These are phyloP conservation scores for Sporothrix inflata DNA, from an alignment of 2,329 filamentous ascomycete genomes.

Conservation along the genomic window DNA sequence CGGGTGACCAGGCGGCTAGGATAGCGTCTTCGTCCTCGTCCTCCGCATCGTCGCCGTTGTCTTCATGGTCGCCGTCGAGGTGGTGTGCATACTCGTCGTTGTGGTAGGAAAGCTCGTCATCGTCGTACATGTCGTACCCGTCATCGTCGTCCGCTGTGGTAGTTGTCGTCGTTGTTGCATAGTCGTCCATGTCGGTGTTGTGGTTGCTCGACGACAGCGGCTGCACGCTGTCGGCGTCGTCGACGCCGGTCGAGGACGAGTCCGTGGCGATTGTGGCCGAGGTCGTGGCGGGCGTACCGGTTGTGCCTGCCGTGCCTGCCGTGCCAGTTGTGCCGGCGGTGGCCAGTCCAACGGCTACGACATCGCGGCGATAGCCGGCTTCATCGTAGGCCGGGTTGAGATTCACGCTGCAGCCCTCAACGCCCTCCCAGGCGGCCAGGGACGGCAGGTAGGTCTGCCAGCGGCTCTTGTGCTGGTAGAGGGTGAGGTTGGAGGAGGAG, in stretches of 20 bases:
- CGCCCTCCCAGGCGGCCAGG: slow-evolving; percentile 29
- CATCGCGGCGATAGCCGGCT: slow-evolving; percentile 13
- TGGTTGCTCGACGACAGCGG: slow-evolving; percentile 22
- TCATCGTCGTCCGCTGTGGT: slow-evolving; percentile 9
- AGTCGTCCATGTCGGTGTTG: slow-evolving; percentile 10
- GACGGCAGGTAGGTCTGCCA: slow-evolving; percentile 31
- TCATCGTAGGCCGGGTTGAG: slow-evolving; percentile 25
- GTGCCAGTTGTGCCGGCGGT: background rate
- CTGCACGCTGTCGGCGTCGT: slow-evolving; percentile 17
- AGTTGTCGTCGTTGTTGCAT: background rate
- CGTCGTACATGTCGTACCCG: background rate
- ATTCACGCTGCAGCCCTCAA: slow-evolving; percentile 30
- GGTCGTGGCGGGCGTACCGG: background rate
- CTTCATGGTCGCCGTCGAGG: background rate
- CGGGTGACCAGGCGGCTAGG: slow-evolving; percentile 26
- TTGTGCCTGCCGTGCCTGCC: background rate
- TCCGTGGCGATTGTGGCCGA: background rate
- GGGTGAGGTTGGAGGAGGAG: slow-evolving; percentile 25
- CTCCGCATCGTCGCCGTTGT: background rate
- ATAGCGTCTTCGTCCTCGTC: slow-evolving; percentile 26
- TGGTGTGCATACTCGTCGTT: background rate
- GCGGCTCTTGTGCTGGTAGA: slow-evolving; percentile 31
- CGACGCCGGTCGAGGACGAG: background rate
- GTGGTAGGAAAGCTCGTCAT: background rate
- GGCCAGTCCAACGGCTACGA: background rate